These are phyloP conservation scores for Baudoinia panamericana DNA, from an alignment of 495 filamentous ascomycete genomes.

Conservation along the genomic window DNA sequence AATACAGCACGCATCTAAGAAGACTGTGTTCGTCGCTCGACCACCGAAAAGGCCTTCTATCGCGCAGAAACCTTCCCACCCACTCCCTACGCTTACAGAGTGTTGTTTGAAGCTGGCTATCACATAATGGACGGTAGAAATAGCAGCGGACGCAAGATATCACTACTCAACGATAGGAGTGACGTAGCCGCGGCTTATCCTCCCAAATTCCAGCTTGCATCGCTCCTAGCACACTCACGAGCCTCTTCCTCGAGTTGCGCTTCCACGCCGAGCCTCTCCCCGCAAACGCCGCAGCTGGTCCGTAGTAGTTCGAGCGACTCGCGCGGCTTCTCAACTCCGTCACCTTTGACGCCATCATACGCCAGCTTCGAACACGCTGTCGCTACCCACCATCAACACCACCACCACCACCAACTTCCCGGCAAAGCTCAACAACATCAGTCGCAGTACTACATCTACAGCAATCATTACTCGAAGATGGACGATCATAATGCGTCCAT, in stretches of 20 bases:
- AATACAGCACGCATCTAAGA: too few species aligned
- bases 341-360: slow-evolving; percentile 27
- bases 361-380: slow-evolving; percentile 3
- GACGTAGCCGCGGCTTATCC: slow-evolving; percentile 6
- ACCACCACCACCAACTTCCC: not conserved
- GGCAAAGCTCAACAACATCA: slow-evolving; percentile 3
- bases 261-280: slow-evolving; percentile 27
- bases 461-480: slow-evolving; percentile 8
- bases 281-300: slow-evolving; percentile 27
- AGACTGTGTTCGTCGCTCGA: too few species aligned
- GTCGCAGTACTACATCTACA: not conserved
- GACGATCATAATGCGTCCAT: slow-evolving; percentile 12
- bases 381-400: not conserved
- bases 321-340: slow-evolving; percentile 24
- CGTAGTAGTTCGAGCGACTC: slow-evolving; percentile 29
- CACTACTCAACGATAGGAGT: slow-evolving; percentile 21
- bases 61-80: too few species aligned
- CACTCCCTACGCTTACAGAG: slow-evolving; percentile 3
- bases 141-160: slow-evolving; percentile 17
- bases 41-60: too few species aligned
- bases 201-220: slow-evolving; percentile 4
- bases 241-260: slow-evolving; percentile 30
- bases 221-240: slow-evolving; percentile 18
- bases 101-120: slow-evolving; percentile 2
- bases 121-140: slow-evolving; percentile 23